Percentiles rank a stretch among this genome's conserved stretches.
Evolutionary conservation across 768 basidiomycete species (phyloP).

Genomic region (Holtermannia corniformis): DNA sequence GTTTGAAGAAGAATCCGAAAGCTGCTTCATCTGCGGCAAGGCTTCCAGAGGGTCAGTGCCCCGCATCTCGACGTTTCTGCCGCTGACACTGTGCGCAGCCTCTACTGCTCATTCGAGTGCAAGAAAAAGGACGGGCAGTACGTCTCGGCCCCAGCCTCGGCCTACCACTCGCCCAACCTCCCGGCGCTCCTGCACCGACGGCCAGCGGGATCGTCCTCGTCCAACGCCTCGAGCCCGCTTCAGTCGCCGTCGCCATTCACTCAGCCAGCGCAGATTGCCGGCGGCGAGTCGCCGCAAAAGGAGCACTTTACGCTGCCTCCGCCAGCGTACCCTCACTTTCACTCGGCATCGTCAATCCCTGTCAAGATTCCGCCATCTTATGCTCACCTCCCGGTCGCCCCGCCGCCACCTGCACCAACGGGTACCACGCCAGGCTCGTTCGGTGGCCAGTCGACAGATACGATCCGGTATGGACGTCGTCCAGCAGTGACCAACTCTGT

Average conservation of each 20-base stretch:
- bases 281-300: constrained; percentile 26
- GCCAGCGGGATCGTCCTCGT: constrained; percentile 21
- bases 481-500: constrained; percentile 34
- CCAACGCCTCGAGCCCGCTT: constrained; percentile 25
- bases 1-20: constrained; percentile 33
- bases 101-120: constrained; percentile 35
- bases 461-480: constrained; percentile 38
- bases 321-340: constrained; percentile 28
- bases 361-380: constrained; percentile 38
- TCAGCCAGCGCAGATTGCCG: constrained; percentile 11
- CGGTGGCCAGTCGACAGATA: constrained; percentile 28
- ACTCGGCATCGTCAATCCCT: constrained; percentile 24
- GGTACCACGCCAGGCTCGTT: constrained; percentile 15
- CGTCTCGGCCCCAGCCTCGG: not conserved
- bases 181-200: not conserved
- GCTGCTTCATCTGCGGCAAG: constrained; percentile 31
- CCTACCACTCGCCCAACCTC: constrained; percentile 8
- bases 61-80: not conserved
- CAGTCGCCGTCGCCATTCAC: constrained; percentile 23
- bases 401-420: constrained; percentile 2
- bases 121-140: constrained; percentile 21
- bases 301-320: constrained; percentile 36
- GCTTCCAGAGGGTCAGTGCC: constrained; percentile 33
- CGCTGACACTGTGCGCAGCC: constrained; percentile 13
- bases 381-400: constrained; percentile 11